A percentile compares a stretch with the other conserved stretches of the same genome.
Conservation (phyloP, 129 eudicot genomes). For the carrot (Daucus carota) region DNA sequence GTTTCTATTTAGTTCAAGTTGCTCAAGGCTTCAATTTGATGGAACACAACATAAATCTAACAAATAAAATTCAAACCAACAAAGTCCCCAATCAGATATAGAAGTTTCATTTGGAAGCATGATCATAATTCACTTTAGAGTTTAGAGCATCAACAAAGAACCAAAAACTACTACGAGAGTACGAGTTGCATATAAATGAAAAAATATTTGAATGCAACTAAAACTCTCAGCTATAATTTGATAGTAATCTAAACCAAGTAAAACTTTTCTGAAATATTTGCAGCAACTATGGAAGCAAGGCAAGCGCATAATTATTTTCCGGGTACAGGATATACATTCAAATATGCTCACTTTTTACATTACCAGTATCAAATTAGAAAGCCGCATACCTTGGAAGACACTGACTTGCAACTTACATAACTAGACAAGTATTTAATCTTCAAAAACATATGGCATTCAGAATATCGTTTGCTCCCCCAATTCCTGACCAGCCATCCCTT, state of each 20-base stretch:
- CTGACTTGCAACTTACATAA: neutral
- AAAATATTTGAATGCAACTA: neutral
- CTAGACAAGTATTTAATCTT: conserved; percentile 5
- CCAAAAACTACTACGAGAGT: neutral
- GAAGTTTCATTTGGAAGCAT: neutral
- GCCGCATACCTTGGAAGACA: conserved; percentile 2
- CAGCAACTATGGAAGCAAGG: neutral
- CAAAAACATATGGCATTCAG: conserved; percentile 11
- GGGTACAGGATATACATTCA: neutral
- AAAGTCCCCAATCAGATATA: neutral
- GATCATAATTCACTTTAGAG: neutral
- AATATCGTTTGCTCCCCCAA: conserved; percentile 76
- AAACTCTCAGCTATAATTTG: neutral
- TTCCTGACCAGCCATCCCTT: conserved; percentile 96
- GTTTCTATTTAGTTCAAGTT: neutral
- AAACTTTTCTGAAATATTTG: neutral
- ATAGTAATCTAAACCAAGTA: neutral
- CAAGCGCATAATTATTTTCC: neutral
- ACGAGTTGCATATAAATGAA: neutral
- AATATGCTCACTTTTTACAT: neutral
- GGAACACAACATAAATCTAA: no score
- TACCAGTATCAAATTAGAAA: conserved; percentile 2
- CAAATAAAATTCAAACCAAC: neutral
- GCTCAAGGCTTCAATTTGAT: neutral
- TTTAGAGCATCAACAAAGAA: neutral